phyloP scores from a whole-genome alignment of 2,329 filamentous ascomycete species.

The Aspergillus tanneri region DNA sequence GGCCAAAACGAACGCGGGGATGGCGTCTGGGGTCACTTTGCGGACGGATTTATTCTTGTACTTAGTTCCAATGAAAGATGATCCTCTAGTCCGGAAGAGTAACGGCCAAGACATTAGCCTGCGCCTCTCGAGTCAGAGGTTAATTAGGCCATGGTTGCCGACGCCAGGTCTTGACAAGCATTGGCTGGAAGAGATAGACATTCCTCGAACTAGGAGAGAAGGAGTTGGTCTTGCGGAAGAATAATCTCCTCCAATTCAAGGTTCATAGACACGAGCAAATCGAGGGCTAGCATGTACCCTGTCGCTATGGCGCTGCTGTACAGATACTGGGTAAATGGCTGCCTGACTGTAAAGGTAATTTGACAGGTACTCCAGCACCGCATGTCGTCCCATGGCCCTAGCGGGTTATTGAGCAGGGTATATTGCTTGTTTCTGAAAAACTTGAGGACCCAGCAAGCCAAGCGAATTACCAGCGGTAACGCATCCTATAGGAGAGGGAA shows the following conservation, averaged over 20 bases:
- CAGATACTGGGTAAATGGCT: constrained; percentile 1
- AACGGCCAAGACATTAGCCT: constrained; percentile 15
- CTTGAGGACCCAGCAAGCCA: neutral
- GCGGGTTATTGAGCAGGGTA: neutral
- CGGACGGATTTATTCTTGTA: constrained; percentile 7
- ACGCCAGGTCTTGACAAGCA: neutral
- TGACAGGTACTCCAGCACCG: neutral
- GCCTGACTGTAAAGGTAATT: neutral
- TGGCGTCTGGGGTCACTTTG: constrained; percentile 9
- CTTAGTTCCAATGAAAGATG: constrained; percentile 1
- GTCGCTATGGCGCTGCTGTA: too few relatives aligned
- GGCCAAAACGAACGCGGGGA: constrained; percentile 5
- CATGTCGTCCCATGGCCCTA: neutral
- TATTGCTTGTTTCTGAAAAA: neutral
- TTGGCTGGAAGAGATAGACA: constrained; percentile 1
- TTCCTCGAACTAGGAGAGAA: constrained; percentile 2
- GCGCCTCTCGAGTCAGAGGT: constrained; percentile 5
- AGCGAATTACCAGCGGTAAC: neutral
- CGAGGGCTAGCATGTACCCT: neutral
- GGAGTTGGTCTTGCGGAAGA: neutral
- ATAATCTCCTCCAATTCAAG: neutral
- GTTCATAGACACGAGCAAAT: neutral
- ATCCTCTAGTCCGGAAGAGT: constrained; percentile 7
- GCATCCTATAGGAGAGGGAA: neutral
- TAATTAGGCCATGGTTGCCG: constrained; percentile 7